Evolutionary conservation across 345 rosid genomes (phyloP).

Genomic region (Euclidium syriacum): DNA sequence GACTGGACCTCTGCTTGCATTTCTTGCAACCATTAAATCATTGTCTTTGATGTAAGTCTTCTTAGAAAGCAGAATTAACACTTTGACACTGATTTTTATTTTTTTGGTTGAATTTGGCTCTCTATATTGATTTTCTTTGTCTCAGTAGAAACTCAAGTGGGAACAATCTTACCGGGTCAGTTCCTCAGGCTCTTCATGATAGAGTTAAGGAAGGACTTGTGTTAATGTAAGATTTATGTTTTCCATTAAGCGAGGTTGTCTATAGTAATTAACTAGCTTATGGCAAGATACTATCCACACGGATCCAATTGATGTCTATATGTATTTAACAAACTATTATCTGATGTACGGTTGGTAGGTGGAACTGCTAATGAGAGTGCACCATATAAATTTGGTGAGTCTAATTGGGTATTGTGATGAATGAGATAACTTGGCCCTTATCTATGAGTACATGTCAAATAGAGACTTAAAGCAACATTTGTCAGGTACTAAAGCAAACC

Average conservation of each 20-base stretch:
- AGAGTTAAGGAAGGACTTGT: slow-evolving; percentile 4
- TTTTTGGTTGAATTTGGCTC: neutral
- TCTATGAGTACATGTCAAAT: no score
- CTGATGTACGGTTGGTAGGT: no score
- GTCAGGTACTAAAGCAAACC: no score
- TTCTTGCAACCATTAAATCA: slow-evolving; percentile 31
- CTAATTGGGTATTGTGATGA: neutral
- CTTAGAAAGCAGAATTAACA: neutral
- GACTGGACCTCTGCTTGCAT: slow-evolving; percentile 35
- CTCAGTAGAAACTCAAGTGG: slow-evolving; percentile 26
- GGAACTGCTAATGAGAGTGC: neutral
- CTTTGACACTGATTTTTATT: neutral
- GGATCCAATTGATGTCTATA: no score
- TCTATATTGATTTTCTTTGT: neutral
- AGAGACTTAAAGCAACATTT: no score
- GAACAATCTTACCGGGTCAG: slow-evolving; percentile 33
- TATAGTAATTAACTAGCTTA: neutral
- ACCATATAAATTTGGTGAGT: neutral
- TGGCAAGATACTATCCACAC: no score
- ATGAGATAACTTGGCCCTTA: neutral
- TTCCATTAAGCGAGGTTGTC: neutral
- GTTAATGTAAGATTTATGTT: neutral
- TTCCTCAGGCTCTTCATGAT: slow-evolving; percentile 30
- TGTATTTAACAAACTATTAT: no score
- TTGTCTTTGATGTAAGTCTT: slow-evolving; percentile 41